Evolutionary conservation across 306 rosid genomes (phyloP), one percentile per base, ranked within the genome.

Genomic region (Cajanus cajan): DNA sequence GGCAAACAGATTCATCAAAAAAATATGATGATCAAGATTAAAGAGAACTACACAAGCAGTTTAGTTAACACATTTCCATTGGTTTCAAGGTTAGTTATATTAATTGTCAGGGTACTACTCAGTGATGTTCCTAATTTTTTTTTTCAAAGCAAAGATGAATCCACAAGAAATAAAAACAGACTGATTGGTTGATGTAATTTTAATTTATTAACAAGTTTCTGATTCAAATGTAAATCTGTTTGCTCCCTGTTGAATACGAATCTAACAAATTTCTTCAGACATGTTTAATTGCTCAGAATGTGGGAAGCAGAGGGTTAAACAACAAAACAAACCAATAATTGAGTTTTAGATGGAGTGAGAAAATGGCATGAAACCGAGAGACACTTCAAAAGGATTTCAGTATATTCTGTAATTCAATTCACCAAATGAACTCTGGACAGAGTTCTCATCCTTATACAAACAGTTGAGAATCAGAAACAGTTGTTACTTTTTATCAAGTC

Each of bases 91-190:
- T 19, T 65, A 14, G 28, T 43, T 65, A 52, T 39, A 25, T 18
- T 39, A 54, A 63, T 24, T 44, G 52, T 52, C 28, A 40, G 0
- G 50, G 39, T 64, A 54, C 47, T 11, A 62, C 47, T 28, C 14
- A 31, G 69, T 52, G 34, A 65, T 22, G 33, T 41, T 6, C 9
- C 13, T 62, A 65, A 47, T 4, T 19, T 3, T 1, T 3, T 1
- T 15, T 12, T 72, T 47, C 21, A 71, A 63, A 39, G 58, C 48
- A 25, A 40, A 28, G 25, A 55, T 22, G 48, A 67, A 55, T 54
- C 7, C 39, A 70, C 82, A 79, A 51, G 58, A 52, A 57, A 78
- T 24, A 34, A 19, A 58, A 70, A n/a, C n/a, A 67, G 71, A 78
- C 41, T 7, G 36, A 13, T 24, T 37, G 34, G 21, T 16, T 28